Percentiles rank a stretch among this genome's conserved stretches.
These are phyloP conservation scores for Sphaerulina vaccinii DNA, from an alignment of 2,329 filamentous ascomycete genomes.

Conservation along the genomic window DNA sequence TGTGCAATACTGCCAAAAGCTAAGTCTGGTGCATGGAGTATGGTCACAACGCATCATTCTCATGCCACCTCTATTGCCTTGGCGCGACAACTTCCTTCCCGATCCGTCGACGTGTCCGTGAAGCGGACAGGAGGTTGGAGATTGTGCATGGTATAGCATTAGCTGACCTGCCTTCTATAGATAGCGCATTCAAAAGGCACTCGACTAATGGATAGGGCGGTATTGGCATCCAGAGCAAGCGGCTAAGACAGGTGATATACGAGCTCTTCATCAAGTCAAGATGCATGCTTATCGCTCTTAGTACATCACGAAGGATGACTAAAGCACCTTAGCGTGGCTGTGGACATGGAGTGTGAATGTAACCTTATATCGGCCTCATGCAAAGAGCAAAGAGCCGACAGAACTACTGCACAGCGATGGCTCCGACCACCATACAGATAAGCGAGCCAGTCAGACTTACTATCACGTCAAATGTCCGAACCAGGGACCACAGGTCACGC, in stretches of 20 bases:
- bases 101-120: not conserved
- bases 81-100: not conserved
- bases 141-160: not conserved
- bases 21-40: not conserved
- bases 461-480: not conserved
- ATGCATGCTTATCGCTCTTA: not conserved
- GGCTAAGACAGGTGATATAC: not conserved
- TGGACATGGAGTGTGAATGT: not conserved
- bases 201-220: not conserved
- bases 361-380: not conserved
- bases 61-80: not conserved
- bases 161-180: constrained; percentile 9
- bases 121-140: not conserved
- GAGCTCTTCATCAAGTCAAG: not conserved
- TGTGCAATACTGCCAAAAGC: not conserved
- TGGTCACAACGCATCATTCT: not conserved
- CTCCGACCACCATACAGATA: not conserved
- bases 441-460: not conserved
- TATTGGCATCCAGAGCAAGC: not conserved
- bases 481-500: not conserved
- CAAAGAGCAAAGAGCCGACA: not conserved
- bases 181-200: constrained; percentile 3
- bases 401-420: not conserved
- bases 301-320: not conserved
- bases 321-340: not conserved